A percentile compares a stretch with the other conserved stretches of the same genome.
phyloP scores from a whole-genome alignment of 2,329 filamentous ascomycete genomes.

The Fusarium verrucosum region DNA sequence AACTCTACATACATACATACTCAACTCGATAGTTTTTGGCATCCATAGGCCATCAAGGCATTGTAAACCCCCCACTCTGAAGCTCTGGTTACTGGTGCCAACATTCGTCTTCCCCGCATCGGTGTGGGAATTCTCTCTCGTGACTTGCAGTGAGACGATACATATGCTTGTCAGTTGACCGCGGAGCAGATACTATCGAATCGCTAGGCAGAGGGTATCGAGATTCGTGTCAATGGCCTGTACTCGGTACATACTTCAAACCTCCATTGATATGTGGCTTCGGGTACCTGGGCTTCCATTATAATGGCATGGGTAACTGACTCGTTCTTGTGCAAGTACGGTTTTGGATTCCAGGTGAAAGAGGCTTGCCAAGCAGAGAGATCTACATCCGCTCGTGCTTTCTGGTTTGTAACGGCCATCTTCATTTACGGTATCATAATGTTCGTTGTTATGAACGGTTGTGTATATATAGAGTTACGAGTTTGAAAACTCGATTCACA shows the following conservation, averaged over 20 bases:
- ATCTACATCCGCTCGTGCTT: background rate
- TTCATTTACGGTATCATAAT: background rate
- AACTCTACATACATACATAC: no score
- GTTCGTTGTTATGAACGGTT: background rate
- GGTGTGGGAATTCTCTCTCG: slow-evolving; percentile 18
- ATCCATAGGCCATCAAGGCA: slow-evolving; percentile 10
- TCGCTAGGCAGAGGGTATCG: slow-evolving; percentile 24
- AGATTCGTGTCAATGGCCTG: no score
- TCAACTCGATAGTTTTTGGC: background rate
- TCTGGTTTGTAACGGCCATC: background rate
- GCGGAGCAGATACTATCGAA: background rate
- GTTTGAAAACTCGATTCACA: background rate
- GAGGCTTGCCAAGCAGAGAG: background rate
- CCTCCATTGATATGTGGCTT: slow-evolving; percentile 7
- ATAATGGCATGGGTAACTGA: slow-evolving; percentile 15
- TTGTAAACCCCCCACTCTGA: slow-evolving; percentile 22
- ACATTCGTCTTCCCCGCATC: slow-evolving; percentile 26
- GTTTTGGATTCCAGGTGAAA: slow-evolving; percentile 1
- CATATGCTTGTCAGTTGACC: slow-evolving; percentile 6
- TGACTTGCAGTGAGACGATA: slow-evolving; percentile 24
- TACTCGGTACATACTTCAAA: no score
- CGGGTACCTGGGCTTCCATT: slow-evolving; percentile 21
- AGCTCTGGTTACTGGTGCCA: slow-evolving; percentile 27
- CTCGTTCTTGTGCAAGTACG: background rate
- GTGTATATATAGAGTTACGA: background rate